Evolutionary conservation across 257 asterid species (phyloP), one percentile per base, ranked within the genome.

Genomic region (Solanum stenotomum): DNA sequence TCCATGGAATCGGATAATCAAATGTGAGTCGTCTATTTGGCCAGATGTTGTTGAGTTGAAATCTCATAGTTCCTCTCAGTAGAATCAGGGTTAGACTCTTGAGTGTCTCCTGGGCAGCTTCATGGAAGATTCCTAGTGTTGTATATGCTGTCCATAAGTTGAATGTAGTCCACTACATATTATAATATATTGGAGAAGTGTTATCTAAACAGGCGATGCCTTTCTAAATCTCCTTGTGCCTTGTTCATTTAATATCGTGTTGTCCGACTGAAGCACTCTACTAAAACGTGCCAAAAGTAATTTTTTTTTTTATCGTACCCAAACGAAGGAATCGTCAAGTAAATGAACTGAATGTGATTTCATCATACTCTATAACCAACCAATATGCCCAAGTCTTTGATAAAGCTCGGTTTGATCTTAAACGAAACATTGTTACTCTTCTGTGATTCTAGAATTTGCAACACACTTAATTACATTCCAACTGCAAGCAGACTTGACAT

Each of bases 1-100:
- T 89, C 91, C 34, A 71, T 88, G 0, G 93, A 90, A 87, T 91
- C 92, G 22, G 92, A 89, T 33, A 88, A 84, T 29, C 90, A 87
- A 35, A 20, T 71, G 18, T 68, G 87, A 74, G 35, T 49, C 29
- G 35, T 49, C 29, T 81, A 10, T 46, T 44, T 27, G 67, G 85
- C 67, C 38, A 2, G 85, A 81, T 81, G 10, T 61, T 27, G 84
- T 13, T 9, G 3, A 91, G 11, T 92, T 70, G 40, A 70, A 31
- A 31, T 79, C 1, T 40, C 84, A 77, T n/a, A 13, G 61, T 10
- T n/a, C 22, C 35, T 6, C 33, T 14, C 16, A 0, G 65, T 15
- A 14, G 85, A 44, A 42, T 79, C 65, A 42, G 65, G 85, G 63
- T 13, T 42, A 25, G 18, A 42, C 20, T 77, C 5, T 76, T 2